Evolutionary conservation across 768 basidiomycete genomes (phyloP).

Genomic region (Pisolithus tinctorius): DNA sequence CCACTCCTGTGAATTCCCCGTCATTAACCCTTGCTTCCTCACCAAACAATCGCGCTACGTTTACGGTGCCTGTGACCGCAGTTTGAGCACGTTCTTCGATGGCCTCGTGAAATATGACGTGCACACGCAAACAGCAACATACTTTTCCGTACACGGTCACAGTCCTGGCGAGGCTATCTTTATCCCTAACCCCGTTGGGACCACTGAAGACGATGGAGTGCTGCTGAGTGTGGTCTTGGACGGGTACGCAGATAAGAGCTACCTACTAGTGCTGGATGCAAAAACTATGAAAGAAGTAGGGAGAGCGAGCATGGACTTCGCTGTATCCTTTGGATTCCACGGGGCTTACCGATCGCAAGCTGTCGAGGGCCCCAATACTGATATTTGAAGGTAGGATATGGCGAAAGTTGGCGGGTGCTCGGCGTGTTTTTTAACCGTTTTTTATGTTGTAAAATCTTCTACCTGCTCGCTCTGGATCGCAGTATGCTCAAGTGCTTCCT

Average conservation of each 20-base stretch:
- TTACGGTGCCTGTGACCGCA: constrained; percentile 23
- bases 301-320: constrained; percentile 28
- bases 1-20: constrained; percentile 31
- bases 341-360: constrained; percentile 17
- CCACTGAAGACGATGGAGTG: constrained; percentile 31
- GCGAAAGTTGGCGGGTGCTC: no score
- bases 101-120: constrained; percentile 31
- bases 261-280: constrained; percentile 31
- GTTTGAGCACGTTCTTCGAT: constrained; percentile 27
- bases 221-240: constrained; percentile 33
- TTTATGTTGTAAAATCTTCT: no score
- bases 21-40: constrained; percentile 25
- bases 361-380: constrained; percentile 8
- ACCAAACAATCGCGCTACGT: constrained; percentile 28
- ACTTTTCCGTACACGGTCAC: constrained; percentile 25
- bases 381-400: constrained; percentile 7
- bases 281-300: constrained; percentile 30
- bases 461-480: no score
- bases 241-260: constrained; percentile 23
- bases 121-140: constrained; percentile 11
- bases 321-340: constrained; percentile 32
- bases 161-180: constrained; percentile 34
- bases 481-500: no score
- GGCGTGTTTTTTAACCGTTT: no score
- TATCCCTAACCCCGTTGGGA: constrained; percentile 19